Evolutionary conservation across 495 filamentous ascomycete species (phyloP).

Genomic region (Neurospora sp.): DNA sequence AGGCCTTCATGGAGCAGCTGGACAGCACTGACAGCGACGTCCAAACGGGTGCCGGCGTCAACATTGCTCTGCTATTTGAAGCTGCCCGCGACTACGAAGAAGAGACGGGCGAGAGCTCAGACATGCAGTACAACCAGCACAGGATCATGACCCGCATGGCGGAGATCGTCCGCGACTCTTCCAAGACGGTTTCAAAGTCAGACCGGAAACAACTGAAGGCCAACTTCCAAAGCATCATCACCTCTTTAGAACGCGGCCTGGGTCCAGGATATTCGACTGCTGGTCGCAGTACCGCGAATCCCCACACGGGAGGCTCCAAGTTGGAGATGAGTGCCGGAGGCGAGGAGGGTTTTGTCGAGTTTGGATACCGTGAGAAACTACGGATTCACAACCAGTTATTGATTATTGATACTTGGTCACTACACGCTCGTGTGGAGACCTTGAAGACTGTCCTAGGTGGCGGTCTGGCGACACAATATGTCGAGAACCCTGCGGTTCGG

Average conservation of each 20-base stretch:
- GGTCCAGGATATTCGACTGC: slow-evolving; percentile 40
- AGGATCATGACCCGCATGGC: slow-evolving; percentile 48
- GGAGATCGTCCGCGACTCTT: slow-evolving; percentile 47
- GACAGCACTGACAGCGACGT: slow-evolving; percentile 65
- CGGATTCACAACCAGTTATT: slow-evolving; percentile 64
- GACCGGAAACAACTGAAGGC: slow-evolving; percentile 68
- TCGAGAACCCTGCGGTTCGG: slow-evolving; percentile 70
- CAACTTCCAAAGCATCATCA: slow-evolving; percentile 74
- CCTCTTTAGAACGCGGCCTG: slow-evolving; percentile 61
- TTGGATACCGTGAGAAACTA: slow-evolving; percentile 70
- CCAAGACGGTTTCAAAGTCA: slow-evolving; percentile 65
- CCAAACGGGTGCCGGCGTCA: slow-evolving; percentile 78
- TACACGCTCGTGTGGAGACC: slow-evolving; percentile 65
- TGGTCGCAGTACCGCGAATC: slow-evolving; percentile 26
- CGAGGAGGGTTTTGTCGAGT: slow-evolving; percentile 59
- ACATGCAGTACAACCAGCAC: slow-evolving; percentile 40
- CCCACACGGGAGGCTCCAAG: slow-evolving; percentile 39
- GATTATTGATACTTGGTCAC: slow-evolving; percentile 86
- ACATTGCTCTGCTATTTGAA: slow-evolving; percentile 85
- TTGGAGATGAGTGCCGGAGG: slow-evolving; percentile 41
- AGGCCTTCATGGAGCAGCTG: slow-evolving; percentile 85
- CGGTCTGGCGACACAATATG: slow-evolving; percentile 72
- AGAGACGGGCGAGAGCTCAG: slow-evolving; percentile 42
- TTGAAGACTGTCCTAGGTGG: slow-evolving; percentile 69
- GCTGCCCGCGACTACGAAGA: slow-evolving; percentile 60